Base-by-base conservation (phyloP, 495 filamentous ascomycete species). In the Hamigera avellanea region DNA sequence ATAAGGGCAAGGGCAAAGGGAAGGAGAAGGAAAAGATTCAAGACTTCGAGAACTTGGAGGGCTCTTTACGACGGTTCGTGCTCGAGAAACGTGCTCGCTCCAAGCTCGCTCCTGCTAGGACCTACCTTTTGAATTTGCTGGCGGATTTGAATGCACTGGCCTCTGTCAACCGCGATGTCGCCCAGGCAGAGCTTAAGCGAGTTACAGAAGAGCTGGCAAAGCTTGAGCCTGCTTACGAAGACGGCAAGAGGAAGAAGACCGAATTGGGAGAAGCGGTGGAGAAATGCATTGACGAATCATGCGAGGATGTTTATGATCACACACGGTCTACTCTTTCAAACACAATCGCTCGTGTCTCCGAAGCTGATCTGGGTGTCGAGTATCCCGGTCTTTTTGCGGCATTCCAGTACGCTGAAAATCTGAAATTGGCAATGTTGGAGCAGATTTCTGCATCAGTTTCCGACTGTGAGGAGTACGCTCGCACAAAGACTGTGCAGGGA, bases 81-180 rank as follows among this genome's bases (percentile, higher is more conserved):
- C 78, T 98, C 32, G 91, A 96, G 50, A 95, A 95, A 64, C 78
- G 91, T 32, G 86, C 91, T 19, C 75, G 86, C 12, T 95, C 89
- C 9, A 98, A 98, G 60, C 73, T 98, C 44, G 91, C 91, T 10
- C 91, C 91, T 14, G 91, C 91, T 1, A 88, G 84, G 58, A 95
- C 88, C 3, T 98, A 96, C 49, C 78, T 98, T n/a, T 67, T 88
- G 44, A 96, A 98, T 53, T 73, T 96, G 27, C 70, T 98, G 29
- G 75, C 81, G 33, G 91, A 96, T 53, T 57, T 98, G 13, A 71
- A 84, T 42, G 75, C 74, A 7, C 66, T 98, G 26, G 89, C 89
- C 2, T 74, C 73, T 0, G 85, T 95, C 49, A 98, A 98, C 57
- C 67, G 75, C 26, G 86, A 94, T 39, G 76, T 93, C 17, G 86